Evolutionary conservation across 2,329 filamentous ascomycete species (phyloP), one percentile per base, ranked within the genome.

Genomic region (Cadophora sp.): DNA sequence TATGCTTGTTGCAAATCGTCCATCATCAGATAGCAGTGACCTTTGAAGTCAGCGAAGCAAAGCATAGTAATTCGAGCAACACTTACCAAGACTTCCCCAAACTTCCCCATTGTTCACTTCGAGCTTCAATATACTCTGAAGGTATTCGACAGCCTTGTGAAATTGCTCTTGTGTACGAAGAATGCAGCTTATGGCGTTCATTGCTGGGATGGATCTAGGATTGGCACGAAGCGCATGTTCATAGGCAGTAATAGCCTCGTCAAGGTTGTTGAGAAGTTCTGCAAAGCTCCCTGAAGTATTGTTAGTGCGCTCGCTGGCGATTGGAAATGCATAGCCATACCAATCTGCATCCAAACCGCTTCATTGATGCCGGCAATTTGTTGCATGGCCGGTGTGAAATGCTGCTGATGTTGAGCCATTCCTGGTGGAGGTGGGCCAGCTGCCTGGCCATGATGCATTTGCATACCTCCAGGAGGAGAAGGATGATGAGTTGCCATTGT

Each of bases 11-110:
- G 96, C 40, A 98, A 82, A 76, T 97, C 95, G 77, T 99, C 96
- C 88, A 97, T 97, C 96, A 99, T 99, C 29, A 99, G 85, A 79
- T 95, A 97, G 82, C 96, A 98, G 79, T 98, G 96, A n/a, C 96
- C 93, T 95, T 74, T 55, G 34, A 29, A 27, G 72, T 75, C 51
- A 74, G 74, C 73, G 71, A 51, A 43, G 22, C 4, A 59, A 43
- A 6, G n/a, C 12, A 55, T 53, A 68, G 11, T 19, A 27, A 16
- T 46, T 37, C n/a, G 26, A n/a, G 24, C 3, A 26, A 1, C 65
- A 79, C 87, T 72, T 85, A 96, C 93, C 95, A 34, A 98, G 85
- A 78, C 94, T 97, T 59, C 95, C 95, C 96, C 95, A 98, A 55
- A 96, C 94, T 80, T 98, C 96, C 68, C 96, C 96, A 78, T 97